phyloP scores from a whole-genome alignment of 805 yeast genomes.

The Danielia oregonensis region DNA sequence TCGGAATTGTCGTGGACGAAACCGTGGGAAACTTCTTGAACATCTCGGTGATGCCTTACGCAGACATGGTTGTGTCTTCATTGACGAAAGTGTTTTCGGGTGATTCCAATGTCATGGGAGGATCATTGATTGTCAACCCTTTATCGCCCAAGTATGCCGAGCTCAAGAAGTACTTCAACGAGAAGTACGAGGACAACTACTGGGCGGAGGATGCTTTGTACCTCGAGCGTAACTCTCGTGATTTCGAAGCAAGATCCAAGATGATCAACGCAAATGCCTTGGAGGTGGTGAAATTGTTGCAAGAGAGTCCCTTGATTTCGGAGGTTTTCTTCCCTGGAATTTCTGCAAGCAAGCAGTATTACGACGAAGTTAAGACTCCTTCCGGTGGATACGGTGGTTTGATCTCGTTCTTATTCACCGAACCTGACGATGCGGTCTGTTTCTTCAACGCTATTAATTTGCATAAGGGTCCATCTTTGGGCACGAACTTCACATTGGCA shows the following conservation, averaged over 20 bases:
- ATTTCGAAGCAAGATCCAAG: slow-evolving; percentile 63
- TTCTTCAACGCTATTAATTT: slow-evolving; percentile 69
- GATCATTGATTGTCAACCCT: slow-evolving; percentile 78
- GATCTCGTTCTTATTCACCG: slow-evolving; percentile 66
- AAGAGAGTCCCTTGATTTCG: slow-evolving; percentile 50
- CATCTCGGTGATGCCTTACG: slow-evolving; percentile 71
- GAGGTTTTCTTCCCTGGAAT: slow-evolving; percentile 70
- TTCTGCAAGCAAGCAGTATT: slow-evolving; percentile 52
- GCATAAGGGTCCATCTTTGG: slow-evolving; percentile 88
- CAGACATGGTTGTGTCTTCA: slow-evolving; percentile 85
- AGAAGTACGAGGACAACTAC: slow-evolving; percentile 62
- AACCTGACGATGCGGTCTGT: slow-evolving; percentile 59
- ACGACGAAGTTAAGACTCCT: slow-evolving; percentile 64
- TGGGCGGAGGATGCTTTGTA: slow-evolving; percentile 96
- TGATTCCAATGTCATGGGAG: slow-evolving; percentile 94
- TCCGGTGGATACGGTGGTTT: slow-evolving; percentile 89
- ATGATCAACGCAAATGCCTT: slow-evolving; percentile 55
- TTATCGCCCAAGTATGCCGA: slow-evolving; percentile 44
- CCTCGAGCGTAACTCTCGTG: slow-evolving; percentile 90
- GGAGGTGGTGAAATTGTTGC: slow-evolving; percentile 51
- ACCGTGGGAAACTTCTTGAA: slow-evolving; percentile 91
- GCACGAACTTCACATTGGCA: slow-evolving; percentile 83
- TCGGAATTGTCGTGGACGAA: slow-evolving; percentile 86
- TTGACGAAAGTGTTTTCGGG: slow-evolving; percentile 92
- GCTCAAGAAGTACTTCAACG: slow-evolving; percentile 49